These are phyloP conservation scores for Lolium rigidum DNA, from an alignment of 176 grass and related monocot genomes.

Conservation along the genomic window DNA sequence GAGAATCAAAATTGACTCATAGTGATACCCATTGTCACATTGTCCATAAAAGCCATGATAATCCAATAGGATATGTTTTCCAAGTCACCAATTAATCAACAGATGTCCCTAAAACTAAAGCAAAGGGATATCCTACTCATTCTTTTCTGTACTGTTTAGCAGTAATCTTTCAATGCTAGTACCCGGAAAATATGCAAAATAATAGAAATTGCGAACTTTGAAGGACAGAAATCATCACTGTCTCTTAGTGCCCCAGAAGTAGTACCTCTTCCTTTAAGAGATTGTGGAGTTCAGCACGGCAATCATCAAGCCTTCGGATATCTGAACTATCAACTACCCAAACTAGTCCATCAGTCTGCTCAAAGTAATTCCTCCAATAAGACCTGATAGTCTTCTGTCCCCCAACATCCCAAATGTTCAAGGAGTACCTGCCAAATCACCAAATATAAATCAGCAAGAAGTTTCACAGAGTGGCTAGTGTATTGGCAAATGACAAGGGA, in stretches of 20 bases:
- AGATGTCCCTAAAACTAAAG: neutral
- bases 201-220: neutral
- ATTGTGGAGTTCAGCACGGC: constrained; percentile 86
- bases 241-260: neutral
- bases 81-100: neutral
- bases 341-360: constrained; percentile 88
- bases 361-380: constrained; percentile 98
- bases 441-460: constrained; percentile 6
- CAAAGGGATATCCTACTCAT: neutral
- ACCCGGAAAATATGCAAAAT: neutral
- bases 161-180: neutral
- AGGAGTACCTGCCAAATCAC: constrained; percentile 60
- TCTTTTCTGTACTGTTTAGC: neutral
- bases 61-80: neutral
- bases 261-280: constrained; percentile 94
- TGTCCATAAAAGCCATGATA: neutral
- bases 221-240: neutral
- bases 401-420: constrained; percentile 92
- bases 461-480: neutral
- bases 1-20: neutral
- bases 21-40: neutral
- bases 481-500: neutral
- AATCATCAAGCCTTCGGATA: constrained; percentile 79
- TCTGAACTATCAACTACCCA: constrained; percentile 96
- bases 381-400: constrained; percentile 94